Base-by-base conservation (phyloP, 1,284 basidiomycete species). In the Leccinum ponderosum region DNA sequence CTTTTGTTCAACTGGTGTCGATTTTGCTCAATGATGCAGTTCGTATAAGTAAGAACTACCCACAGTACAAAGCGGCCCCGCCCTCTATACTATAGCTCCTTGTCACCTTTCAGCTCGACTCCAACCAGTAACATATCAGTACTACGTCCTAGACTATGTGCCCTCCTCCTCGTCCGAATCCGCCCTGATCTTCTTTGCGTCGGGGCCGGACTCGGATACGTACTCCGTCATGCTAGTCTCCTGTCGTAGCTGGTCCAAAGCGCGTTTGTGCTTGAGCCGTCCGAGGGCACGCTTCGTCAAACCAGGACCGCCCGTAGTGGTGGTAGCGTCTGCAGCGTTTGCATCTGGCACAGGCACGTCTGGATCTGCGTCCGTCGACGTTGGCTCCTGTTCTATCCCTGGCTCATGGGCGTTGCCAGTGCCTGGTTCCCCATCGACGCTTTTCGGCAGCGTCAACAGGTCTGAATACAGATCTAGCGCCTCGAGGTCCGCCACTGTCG, bases 371-470 rank as follows among this genome's bases (percentile, higher is more conserved):
- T 58, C 48, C 5, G 54, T 42, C n/a, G 25, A 56, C 50, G 62
- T 69, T 11, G 66, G 75, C 29, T 74, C 73, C 67, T 77, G 77
- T n/a, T 74, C 47, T 25, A 20, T 15, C 20, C 20, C 47, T 48
- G 47, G 12, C 20, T 8, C 47, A 2, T 75, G 57, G n/a, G 9
- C 3, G 39, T 0, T 17, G 5, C 42, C 42, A 11, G 17, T 11
- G 42, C 81, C 79, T 61, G 79, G 78, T 51, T 79, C 78, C 3
- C 67, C 77, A 31, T 84, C 81, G 22, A 76, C 73, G 63, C 82
- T 80, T 70, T 93, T 93, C 1, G 90, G 90, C 66, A 92, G 76
- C 14, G 82, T 77, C 1, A 76, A 73, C 17, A 93, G 78, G 48
- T 82, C 77, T 4, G 78, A 75, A 67, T 93, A 92, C 3, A 91